Percentiles rank a stretch among this genome's conserved stretches.
These are phyloP conservation scores for Magnusiomyces clavatus DNA, from an alignment of 1,139 yeast species.

Conservation along the genomic window DNA sequence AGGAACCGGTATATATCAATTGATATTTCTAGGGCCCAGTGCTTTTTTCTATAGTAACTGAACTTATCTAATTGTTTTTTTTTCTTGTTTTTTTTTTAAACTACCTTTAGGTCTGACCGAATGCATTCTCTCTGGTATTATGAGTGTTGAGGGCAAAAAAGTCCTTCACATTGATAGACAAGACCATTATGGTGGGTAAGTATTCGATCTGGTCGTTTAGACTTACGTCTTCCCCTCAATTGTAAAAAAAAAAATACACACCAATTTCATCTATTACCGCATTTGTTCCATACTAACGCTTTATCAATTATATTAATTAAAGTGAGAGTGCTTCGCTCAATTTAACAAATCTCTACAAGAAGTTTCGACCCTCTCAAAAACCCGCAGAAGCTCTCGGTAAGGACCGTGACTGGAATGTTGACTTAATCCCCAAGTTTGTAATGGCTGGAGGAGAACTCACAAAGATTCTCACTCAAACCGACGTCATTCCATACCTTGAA, in stretches of 20 bases:
- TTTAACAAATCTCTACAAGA: conserved; percentile 41
- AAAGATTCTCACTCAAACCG: conserved; percentile 88
- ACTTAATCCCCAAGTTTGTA: conserved; percentile 89
- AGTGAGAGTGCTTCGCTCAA: conserved; percentile 59
- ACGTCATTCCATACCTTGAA: conserved; percentile 91
- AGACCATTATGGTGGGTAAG: conserved; percentile 80
- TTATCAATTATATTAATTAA: not conserved
- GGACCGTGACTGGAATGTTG: conserved; percentile 97
- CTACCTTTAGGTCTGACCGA: conserved; percentile 78
- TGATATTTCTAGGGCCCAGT: not conserved
- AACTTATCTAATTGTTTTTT: not conserved
- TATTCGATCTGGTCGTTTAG: not conserved
- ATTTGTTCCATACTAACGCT: not conserved
- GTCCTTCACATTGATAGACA: conserved; percentile 95
- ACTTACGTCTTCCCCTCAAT: not conserved
- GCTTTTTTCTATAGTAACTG: not conserved
- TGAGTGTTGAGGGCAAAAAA: conserved; percentile 94
- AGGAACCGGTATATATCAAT: conserved; percentile 24
- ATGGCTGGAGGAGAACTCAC: conserved; percentile 99
- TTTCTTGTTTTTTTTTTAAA: no score
- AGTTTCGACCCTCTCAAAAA: conserved; percentile 41
- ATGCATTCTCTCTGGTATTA: conserved; percentile 86
- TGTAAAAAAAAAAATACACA: no score
- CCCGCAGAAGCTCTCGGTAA: conserved; percentile 74
- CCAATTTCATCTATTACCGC: not conserved